These are phyloP conservation scores for Xylaria grammica DNA, from an alignment of 495 filamentous ascomycete species.

Conservation along the genomic window DNA sequence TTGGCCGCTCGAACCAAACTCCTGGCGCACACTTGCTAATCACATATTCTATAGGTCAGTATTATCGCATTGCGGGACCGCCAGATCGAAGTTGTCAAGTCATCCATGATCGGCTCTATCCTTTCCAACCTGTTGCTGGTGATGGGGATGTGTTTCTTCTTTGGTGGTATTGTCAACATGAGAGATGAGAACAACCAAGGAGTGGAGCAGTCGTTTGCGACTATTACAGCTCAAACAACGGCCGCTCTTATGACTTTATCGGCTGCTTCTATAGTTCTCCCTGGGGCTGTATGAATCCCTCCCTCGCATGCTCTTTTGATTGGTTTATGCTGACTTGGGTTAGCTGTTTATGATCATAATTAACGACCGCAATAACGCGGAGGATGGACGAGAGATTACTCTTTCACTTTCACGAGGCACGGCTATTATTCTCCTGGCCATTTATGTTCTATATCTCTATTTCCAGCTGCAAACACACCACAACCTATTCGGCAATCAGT, in stretches of 20 bases:
- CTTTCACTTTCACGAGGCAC: constrained; percentile 88
- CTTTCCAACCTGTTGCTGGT: constrained; percentile 95
- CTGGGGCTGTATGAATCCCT: constrained; percentile 74
- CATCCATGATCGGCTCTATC: constrained; percentile 97
- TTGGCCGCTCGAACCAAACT: constrained; percentile 26
- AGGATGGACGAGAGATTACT: constrained; percentile 60
- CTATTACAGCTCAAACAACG: constrained; percentile 90
- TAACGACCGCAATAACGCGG: constrained; percentile 32
- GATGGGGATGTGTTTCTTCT: constrained; percentile 94
- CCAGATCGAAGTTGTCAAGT: constrained; percentile 93
- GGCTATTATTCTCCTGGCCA: constrained; percentile 81
- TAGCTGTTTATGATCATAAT: constrained; percentile 53
- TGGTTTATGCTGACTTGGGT: constrained; percentile 18
- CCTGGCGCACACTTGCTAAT: constrained; percentile 27
- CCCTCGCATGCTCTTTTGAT: constrained; percentile 42
- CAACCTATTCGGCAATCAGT: constrained; percentile 75
- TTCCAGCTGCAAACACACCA: constrained; percentile 90
- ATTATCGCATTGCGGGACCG: constrained; percentile 85
- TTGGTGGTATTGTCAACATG: constrained; percentile 73
- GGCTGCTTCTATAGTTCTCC: constrained; percentile 90
- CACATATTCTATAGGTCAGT: constrained; percentile 69
- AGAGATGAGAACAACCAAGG: constrained; percentile 46
- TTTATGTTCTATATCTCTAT: constrained; percentile 88
- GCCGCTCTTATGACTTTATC: constrained; percentile 95
- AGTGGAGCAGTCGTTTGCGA: constrained; percentile 78